These are phyloP conservation scores for Aspergillus oerlinghausenensis DNA, from an alignment of 2,329 filamentous ascomycete species.

Conservation along the genomic window DNA sequence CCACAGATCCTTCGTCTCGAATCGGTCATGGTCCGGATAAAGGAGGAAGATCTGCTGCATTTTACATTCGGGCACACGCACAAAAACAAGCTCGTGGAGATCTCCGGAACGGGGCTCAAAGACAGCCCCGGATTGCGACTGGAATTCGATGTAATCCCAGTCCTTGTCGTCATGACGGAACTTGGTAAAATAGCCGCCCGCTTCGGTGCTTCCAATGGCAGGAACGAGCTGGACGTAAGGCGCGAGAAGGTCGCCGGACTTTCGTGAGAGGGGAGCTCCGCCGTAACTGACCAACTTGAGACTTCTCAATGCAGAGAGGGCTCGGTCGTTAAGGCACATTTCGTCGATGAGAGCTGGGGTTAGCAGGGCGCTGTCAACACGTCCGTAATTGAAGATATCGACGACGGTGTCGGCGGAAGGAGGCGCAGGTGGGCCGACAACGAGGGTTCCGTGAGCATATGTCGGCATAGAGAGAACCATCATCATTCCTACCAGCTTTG, in stretches of 20 bases:
- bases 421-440: constrained; percentile 15
- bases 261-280: constrained; percentile 22
- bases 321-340: constrained; percentile 9
- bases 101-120: constrained; percentile 11
- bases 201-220: constrained; percentile 23
- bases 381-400: constrained; percentile 15
- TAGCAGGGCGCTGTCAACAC: constrained; percentile 14
- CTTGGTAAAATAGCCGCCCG: constrained; percentile 13
- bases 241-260: constrained; percentile 20
- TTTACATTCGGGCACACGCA: constrained; percentile 9
- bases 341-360: constrained; percentile 21
- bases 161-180: constrained; percentile 7
- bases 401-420: constrained; percentile 10
- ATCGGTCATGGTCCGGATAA: constrained; percentile 15
- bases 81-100: constrained; percentile 21
- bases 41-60: constrained; percentile 18
- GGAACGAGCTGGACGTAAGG: constrained; percentile 12
- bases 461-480: constrained; percentile 14
- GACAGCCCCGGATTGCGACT: constrained; percentile 7
- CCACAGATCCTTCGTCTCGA: constrained; percentile 22
- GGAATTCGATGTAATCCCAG: constrained; percentile 19
- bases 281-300: constrained; percentile 16
- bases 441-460: constrained; percentile 10
- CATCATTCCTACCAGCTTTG: constrained; percentile 17
- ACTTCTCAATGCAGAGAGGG: constrained; percentile 11